Conservation (phyloP, 345 rosid genomes). For the Chamaenerion angustifolium region DNA sequence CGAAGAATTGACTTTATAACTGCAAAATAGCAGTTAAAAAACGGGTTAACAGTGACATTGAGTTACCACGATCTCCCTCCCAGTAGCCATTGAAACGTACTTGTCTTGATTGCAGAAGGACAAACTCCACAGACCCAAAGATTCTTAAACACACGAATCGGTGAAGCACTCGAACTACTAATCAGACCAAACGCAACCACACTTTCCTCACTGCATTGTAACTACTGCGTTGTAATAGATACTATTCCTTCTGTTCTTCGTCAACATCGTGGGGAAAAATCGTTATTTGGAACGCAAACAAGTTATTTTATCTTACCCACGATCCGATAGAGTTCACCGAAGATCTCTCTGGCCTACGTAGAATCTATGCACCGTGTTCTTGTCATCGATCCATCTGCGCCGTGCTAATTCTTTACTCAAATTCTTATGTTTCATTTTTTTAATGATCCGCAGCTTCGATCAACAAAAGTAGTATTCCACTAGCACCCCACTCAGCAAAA, state of each 20-base stretch:
- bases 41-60: no score
- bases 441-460: slow-evolving; percentile 29
- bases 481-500: no score
- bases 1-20: no score
- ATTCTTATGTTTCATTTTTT: slow-evolving; percentile 52
- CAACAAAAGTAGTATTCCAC: no score
- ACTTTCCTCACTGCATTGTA: slow-evolving; percentile 74
- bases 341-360: slow-evolving; percentile 39
- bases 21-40: no score
- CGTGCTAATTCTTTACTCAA: slow-evolving; percentile 68
- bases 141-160: slow-evolving; percentile 58
- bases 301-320: slow-evolving; percentile 30
- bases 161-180: slow-evolving; percentile 33
- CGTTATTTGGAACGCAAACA: slow-evolving; percentile 55
- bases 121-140: slow-evolving; percentile 62
- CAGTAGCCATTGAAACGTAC: slow-evolving; percentile 29
- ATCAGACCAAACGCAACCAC: slow-evolving; percentile 67
- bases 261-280: slow-evolving; percentile 59
- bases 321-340: slow-evolving; percentile 29
- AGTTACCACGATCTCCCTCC: slow-evolving; percentile 57
- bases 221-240: slow-evolving; percentile 49
- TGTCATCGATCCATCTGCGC: slow-evolving; percentile 68
- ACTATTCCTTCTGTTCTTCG: slow-evolving; percentile 46
- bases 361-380: slow-evolving; percentile 44
- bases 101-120: slow-evolving; percentile 60